These are phyloP conservation scores for Ophiocordyceps camponoti-rufipedis DNA, from an alignment of 2,329 filamentous ascomycete genomes.

Conservation along the genomic window DNA sequence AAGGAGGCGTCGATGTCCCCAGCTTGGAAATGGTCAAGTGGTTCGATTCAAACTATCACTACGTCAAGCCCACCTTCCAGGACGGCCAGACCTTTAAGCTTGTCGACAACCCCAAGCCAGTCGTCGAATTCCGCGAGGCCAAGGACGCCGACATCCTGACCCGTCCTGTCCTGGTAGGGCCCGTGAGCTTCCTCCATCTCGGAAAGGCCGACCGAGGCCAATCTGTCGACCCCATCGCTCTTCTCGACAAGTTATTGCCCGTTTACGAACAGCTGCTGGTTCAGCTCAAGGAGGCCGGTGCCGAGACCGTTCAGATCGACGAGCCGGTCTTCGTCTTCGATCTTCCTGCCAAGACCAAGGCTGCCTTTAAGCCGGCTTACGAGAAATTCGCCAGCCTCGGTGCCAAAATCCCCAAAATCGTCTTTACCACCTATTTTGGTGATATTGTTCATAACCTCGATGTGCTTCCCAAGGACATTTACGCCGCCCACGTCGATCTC, in stretches of 20 bases:
- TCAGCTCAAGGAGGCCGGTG: slow-evolving; percentile 91
- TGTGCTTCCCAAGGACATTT: slow-evolving; percentile 58
- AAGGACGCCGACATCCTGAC: slow-evolving; percentile 91
- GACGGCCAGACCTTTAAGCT: slow-evolving; percentile 96
- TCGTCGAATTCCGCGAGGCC: slow-evolving; percentile 86
- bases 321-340: slow-evolving; percentile 96
- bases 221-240: slow-evolving; percentile 79
- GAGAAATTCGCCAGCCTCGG: slow-evolving; percentile 68
- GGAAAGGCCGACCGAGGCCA: slow-evolving; percentile 97
- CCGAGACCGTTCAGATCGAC: slow-evolving; percentile 93
- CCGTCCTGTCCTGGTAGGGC: slow-evolving; percentile 85
- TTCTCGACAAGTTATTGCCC: slow-evolving; percentile 83
- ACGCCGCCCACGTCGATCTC: slow-evolving; percentile 85
- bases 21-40: slow-evolving; percentile 99
- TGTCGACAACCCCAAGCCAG: slow-evolving; percentile 72
- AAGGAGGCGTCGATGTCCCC: slow-evolving; percentile 82
- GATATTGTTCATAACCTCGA: slow-evolving; percentile 99
- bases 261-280: slow-evolving; percentile 85
- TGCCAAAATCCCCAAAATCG: slow-evolving; percentile 66
- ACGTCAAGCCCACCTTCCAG: slow-evolving; percentile 97
- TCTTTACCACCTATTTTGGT: slow-evolving; percentile 96
- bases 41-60: slow-evolving; percentile 99
- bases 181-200: slow-evolving; percentile 92
- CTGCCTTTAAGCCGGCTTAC: slow-evolving; percentile 94
- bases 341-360: slow-evolving; percentile 75